Percentiles rank a stretch among this genome's conserved stretches.
Evolutionary conservation across 768 basidiomycete species (phyloP).

Genomic region (Porphyrellus cyaneotinctus): DNA sequence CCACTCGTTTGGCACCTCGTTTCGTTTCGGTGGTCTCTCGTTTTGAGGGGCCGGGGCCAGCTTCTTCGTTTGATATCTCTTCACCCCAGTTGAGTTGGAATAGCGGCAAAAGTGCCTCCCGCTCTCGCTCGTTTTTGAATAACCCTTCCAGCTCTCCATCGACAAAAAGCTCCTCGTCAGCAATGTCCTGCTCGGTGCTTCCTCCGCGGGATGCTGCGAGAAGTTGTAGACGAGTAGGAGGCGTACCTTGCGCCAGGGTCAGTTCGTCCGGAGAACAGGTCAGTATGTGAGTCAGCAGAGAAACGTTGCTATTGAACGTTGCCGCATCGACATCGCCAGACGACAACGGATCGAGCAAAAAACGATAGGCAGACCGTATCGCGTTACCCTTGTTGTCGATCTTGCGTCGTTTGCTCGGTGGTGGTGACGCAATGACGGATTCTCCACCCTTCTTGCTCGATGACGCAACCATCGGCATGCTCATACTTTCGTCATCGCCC

Average conservation of each 20-base stretch:
- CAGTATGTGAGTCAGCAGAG: conserved; percentile 53
- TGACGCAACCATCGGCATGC: conserved; percentile 10
- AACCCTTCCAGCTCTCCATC: conserved; percentile 65
- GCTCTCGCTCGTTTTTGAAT: conserved; percentile 52
- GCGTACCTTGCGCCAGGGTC: conserved; percentile 20
- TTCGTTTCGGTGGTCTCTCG: conserved; percentile 17
- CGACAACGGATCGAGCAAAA: conserved; percentile 57
- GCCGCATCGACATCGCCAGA: conserved; percentile 19
- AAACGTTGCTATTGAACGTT: conserved; percentile 16
- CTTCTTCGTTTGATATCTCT: conserved; percentile 27
- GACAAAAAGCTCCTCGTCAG: conserved; percentile 69
- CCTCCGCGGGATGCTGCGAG: conserved; percentile 58
- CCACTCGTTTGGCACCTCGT: conserved; percentile 40
- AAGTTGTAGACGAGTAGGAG: conserved; percentile 65
- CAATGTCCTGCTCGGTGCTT: conserved; percentile 43
- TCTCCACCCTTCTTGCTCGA: neutral
- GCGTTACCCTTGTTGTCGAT: conserved; percentile 20
- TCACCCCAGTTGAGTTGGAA: conserved; percentile 37
- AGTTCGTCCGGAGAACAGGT: conserved; percentile 37
- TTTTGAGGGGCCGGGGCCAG: neutral
- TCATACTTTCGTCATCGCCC: conserved; percentile 16
- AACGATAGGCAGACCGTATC: conserved; percentile 47
- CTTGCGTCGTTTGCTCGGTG: conserved; percentile 32
- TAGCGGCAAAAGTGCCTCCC: conserved; percentile 36
- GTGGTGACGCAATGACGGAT: conserved; percentile 6